A percentile compares a stretch with the other conserved stretches of the same genome.
Evolutionary conservation across 345 rosid genomes (phyloP).

Genomic region (Aegle marmelos): DNA sequence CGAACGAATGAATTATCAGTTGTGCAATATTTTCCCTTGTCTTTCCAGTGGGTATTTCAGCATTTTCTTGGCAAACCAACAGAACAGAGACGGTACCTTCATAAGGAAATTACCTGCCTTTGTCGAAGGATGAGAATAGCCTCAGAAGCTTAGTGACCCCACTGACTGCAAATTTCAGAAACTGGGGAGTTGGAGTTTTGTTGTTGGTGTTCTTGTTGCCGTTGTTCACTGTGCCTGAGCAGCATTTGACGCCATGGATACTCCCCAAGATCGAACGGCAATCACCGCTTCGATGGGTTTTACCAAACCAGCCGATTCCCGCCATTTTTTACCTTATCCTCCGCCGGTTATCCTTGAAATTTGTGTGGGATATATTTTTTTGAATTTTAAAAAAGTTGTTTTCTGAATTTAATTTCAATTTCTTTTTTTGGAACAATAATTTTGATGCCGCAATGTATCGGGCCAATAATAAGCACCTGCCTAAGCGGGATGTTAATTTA

Average conservation of each 20-base stretch:
- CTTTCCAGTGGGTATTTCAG: background rate
- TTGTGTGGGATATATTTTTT: background rate
- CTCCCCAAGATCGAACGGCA: conserved; percentile 29
- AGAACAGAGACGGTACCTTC: background rate
- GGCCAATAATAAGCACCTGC: background rate
- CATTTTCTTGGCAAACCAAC: conserved; percentile 19
- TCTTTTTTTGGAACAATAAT: background rate
- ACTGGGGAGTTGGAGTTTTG: conserved; percentile 37
- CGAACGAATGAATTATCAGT: background rate
- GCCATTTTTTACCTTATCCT: conserved; percentile 27
- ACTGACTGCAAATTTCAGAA: conserved; percentile 59
- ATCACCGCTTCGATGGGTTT: background rate
- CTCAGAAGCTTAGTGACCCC: conserved; percentile 77
- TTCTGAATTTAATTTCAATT: background rate
- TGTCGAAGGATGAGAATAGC: conserved; percentile 38
- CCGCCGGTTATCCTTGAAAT: background rate
- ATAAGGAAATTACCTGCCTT: conserved; percentile 24
- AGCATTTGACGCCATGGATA: conserved; percentile 34
- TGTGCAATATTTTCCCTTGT: background rate
- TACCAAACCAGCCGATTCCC: conserved; percentile 23
- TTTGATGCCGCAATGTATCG: too few relatives aligned
- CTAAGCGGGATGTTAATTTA: background rate
- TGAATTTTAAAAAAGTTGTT: background rate
- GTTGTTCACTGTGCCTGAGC: conserved; percentile 38
- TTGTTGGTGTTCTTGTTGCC: background rate